Base-by-base conservation (phyloP, 352 stramenopile species). In the Phytophthora hibernalis region DNA sequence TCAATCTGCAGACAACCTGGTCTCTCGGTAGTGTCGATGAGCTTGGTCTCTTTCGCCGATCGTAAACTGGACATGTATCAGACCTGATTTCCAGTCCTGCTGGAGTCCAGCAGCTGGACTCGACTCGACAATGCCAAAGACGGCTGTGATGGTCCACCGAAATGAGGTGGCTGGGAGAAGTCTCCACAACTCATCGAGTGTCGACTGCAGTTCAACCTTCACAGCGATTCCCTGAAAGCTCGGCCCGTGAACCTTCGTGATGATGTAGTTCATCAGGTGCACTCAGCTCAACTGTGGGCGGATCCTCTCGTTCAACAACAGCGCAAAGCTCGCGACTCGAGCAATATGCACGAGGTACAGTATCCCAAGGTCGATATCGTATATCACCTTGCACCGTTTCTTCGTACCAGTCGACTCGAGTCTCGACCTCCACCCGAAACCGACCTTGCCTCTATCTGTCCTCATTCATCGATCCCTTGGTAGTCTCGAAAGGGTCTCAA, bases 301-400 rank as follows among this genome's bases (percentile, higher is more conserved):
- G 28, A 31, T 31, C 28, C 6, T 31, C 28, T 31, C 28, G 28
- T 9, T 31, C 28, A 31, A 31, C 28, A 9, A 5, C 33, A 38
- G 16, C 8, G 2, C 33, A 38, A 38, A 38, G 13, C 13, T 38
- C 10, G 33, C 33, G 13, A 38, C 13, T 38, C 11, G 33, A 38
- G 16, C 33, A 38, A 38, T 38, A 38, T 38, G 33, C 33, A 38
- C 5, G 28, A 33, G 5, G 28, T 28, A 28, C 24, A 28, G 24
- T 33, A 38, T 12, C 28, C 28, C 28, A 2, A 6, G 24, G 35
- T 18, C 35, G 11, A 21, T 28, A n/a, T 55, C 48, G 48, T 55
- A 56, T 56, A 56, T 57, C 50, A 57, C 50, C 30, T 8, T 6
- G 31, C 30, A 44, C 50, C 50, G 50, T 57, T 31, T 57, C 50